Base-by-base conservation (phyloP, 768 basidiomycete species). In the Tephrocybe sp. region DNA sequence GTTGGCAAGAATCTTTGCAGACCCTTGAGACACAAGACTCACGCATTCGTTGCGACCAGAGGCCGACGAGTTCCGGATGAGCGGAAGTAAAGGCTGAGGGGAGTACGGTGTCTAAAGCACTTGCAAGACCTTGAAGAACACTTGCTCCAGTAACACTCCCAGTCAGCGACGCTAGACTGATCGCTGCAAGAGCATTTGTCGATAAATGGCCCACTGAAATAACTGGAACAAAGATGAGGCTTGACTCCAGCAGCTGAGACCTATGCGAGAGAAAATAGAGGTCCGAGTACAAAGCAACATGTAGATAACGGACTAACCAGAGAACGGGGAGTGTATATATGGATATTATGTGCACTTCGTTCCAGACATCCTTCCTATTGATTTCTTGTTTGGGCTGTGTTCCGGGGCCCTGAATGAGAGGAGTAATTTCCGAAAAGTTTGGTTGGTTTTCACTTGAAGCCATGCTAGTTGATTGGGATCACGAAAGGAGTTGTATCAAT, bases 71-170 rank as follows among this genome's bases (percentile, higher is more conserved):
- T 17, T 86, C 71, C 0, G 93, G 95, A 25, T 86, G 83, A 1
- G 83, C 62, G 1, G 92, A 93, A 0, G 96, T 95, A 91, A 89
- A 98, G 17, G 95, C 94, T 23, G 92, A 84, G 0, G 96, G 95
- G 10, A 97, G 81, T 58, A 98, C 78, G 0, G 94, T 94, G 67
- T 98, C 96, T 15, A 98, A 81, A 1, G 90, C 84, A 44, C 87
- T 89, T 15, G 81, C 73, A 43, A 95, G 80, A 11, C 92, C 92
- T 57, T 88, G 87, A 6, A 93, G 71, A 49, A 95, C 84, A 57
- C 84, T 87, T 57, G 85, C 86, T 2, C 81, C 87, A 3, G 88
- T 84, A 14, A 85, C 83, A 46, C 77, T 80, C 11, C 80, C 81
- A 0, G 86, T 86, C 84, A 88, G 86, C 7, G 81, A 83, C 1